Evolutionary conservation across 768 basidiomycete genomes (phyloP).

Genomic region (Psilocybe subaeruginosa): DNA sequence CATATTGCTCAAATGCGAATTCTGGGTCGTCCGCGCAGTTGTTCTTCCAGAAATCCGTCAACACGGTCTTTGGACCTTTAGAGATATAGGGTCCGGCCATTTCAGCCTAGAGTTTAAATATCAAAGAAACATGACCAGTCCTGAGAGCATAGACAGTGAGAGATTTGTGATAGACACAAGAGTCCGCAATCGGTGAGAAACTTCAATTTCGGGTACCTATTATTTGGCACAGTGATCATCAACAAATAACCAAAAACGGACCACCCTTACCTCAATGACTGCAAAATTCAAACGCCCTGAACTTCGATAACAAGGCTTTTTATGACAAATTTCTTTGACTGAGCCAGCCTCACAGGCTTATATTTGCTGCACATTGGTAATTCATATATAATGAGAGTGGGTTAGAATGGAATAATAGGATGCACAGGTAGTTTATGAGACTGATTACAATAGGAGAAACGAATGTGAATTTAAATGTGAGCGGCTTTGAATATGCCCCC

Average conservation of each 20-base stretch:
- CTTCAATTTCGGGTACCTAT: neutral
- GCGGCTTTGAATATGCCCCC: neutral
- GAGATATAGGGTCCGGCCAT: neutral
- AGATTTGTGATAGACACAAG: neutral
- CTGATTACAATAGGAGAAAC: neutral
- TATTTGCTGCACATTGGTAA: too few relatives aligned
- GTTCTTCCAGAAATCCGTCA: conserved; percentile 12
- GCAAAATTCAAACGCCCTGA: too few relatives aligned
- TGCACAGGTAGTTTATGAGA: too few relatives aligned
- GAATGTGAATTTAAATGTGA: neutral
- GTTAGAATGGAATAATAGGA: too few relatives aligned
- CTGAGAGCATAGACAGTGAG: neutral
- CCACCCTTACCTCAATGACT: too few relatives aligned
- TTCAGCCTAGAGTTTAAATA: neutral
- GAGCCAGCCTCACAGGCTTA: too few relatives aligned
- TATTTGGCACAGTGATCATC: neutral
- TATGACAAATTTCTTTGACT: too few relatives aligned
- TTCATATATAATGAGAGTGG: too few relatives aligned
- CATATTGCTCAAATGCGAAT: conserved; percentile 15
- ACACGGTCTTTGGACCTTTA: neutral
- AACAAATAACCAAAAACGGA: too few relatives aligned
- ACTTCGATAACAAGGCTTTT: too few relatives aligned
- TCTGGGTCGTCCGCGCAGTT: conserved; percentile 10
- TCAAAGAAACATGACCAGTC: neutral
- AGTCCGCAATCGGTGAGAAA: neutral